These are phyloP conservation scores for Trichopus zeylanicus DNA, from an alignment of 116 monocot genomes.

Conservation along the genomic window DNA sequence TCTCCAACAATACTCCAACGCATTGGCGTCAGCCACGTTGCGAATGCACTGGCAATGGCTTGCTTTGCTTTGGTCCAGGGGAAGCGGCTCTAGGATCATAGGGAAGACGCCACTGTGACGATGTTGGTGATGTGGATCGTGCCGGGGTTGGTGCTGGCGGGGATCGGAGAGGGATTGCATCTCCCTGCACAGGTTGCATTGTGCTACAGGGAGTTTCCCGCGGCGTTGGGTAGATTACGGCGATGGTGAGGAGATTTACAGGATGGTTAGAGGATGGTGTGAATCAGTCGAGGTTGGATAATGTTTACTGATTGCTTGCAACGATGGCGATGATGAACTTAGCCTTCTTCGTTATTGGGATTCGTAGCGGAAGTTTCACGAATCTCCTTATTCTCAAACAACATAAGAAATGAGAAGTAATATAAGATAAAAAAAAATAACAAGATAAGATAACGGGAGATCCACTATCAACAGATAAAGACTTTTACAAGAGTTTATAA, in stretches of 20 bases:
- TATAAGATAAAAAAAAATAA: too few relatives aligned
- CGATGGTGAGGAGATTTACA: not conserved
- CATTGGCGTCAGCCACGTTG: slow-evolving; percentile 28
- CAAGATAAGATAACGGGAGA: too few relatives aligned
- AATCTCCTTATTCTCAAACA: too few relatives aligned
- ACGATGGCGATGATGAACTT: not conserved
- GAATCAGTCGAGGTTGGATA: not conserved
- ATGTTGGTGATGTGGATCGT: slow-evolving; percentile 1
- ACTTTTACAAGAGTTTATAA: too few relatives aligned
- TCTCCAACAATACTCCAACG: slow-evolving; percentile 23
- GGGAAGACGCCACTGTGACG: not conserved
- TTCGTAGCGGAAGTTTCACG: too few relatives aligned
- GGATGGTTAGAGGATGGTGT: slow-evolving; percentile 2
- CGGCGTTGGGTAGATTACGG: not conserved
- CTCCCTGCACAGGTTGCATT: not conserved
- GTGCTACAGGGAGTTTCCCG: slow-evolving; percentile 1
- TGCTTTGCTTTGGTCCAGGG: slow-evolving; percentile 23
- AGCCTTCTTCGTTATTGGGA: not conserved
- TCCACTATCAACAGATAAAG: too few relatives aligned
- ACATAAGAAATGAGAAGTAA: too few relatives aligned
- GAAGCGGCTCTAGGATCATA: not conserved
- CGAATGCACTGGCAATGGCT: slow-evolving; percentile 17
- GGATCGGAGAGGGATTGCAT: not conserved
- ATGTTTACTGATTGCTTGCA: not conserved
- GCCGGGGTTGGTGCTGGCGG: not conserved